Conservation (phyloP, 345 rosid species). For the Populus davidiana region DNA sequence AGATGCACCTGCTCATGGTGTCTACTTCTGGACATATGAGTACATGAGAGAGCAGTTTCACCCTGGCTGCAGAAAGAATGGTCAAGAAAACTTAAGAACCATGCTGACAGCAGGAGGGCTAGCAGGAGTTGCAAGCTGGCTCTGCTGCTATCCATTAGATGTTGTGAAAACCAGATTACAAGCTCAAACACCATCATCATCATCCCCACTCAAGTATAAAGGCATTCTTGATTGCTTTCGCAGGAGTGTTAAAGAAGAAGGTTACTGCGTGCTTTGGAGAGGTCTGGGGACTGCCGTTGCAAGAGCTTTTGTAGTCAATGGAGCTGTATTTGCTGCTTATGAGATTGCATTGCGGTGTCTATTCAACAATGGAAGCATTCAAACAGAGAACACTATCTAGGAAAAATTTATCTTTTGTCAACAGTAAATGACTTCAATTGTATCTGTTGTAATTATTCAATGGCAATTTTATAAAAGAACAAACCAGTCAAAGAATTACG, state of each 20-base stretch:
- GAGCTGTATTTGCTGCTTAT: slow-evolving; percentile 78
- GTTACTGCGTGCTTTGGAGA: slow-evolving; percentile 70
- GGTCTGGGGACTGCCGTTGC: slow-evolving; percentile 98
- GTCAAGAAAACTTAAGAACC: slow-evolving; percentile 64
- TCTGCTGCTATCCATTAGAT: slow-evolving; percentile 78
- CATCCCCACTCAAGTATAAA: slow-evolving; percentile 38
- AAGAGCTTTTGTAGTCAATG: slow-evolving; percentile 93
- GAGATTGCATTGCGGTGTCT: slow-evolving; percentile 82
- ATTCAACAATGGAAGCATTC: slow-evolving; percentile 46
- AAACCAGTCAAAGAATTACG: not conserved
- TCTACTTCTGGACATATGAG: slow-evolving; percentile 94
- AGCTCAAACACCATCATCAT: slow-evolving; percentile 41
- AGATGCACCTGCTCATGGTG: slow-evolving; percentile 81
- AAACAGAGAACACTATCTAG: slow-evolving; percentile 39
- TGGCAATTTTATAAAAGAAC: not conserved
- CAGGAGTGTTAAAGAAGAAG: slow-evolving; percentile 62
- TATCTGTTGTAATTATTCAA: not conserved
- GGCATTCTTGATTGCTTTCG: slow-evolving; percentile 68
- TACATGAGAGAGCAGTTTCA: slow-evolving; percentile 71
- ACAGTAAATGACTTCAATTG: not conserved
- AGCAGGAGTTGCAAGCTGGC: slow-evolving; percentile 96
- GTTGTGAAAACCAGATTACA: slow-evolving; percentile 87
- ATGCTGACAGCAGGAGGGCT: slow-evolving; percentile 83
- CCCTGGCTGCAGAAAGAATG: slow-evolving; percentile 80
- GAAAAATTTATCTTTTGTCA: not conserved